Evolutionary conservation across 352 stramenopile species (phyloP).

Genomic region (Phytophthora multivora): DNA sequence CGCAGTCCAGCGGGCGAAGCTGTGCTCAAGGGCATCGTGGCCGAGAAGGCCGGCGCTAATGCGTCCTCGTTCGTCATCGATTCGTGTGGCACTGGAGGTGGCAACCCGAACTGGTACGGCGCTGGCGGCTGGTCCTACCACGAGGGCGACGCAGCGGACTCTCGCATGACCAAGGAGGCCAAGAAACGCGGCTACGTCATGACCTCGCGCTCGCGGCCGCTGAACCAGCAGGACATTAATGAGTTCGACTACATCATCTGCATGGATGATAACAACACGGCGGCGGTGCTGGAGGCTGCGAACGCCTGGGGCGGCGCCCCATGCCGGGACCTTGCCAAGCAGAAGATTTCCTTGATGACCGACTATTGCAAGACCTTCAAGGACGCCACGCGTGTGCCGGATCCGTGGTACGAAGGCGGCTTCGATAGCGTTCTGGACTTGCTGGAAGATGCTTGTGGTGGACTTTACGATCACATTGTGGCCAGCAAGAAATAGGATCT

Average conservation of each 20-base stretch:
- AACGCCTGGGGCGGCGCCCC: conserved; percentile 77
- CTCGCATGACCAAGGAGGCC: conserved; percentile 85
- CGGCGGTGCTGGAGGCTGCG: conserved; percentile 82
- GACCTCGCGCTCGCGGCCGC: conserved; percentile 76
- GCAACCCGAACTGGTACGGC: conserved; percentile 81
- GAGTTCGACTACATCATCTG: conserved; percentile 90
- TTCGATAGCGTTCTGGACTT: conserved; percentile 91
- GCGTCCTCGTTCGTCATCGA: conserved; percentile 63
- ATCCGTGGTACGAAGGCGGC: conserved; percentile 89
- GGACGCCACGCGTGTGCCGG: conserved; percentile 61
- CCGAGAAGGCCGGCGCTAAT: conserved; percentile 22
- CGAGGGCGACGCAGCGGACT: conserved; percentile 81
- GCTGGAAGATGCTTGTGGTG: conserved; percentile 85
- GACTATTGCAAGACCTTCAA: conserved; percentile 79
- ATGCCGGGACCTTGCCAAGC: conserved; percentile 48
- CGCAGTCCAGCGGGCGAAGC: conserved; percentile 82
- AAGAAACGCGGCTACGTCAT: conserved; percentile 84
- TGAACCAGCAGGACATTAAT: conserved; percentile 74
- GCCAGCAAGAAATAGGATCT: conserved; percentile 10
- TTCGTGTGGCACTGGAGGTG: conserved; percentile 87
- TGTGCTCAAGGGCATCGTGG: conserved; percentile 85
- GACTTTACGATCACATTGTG: conserved; percentile 68
- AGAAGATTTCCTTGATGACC: conserved; percentile 87
- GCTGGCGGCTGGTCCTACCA: conserved; percentile 86
- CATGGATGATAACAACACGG: conserved; percentile 89